Evolutionary conservation across 371 early-diverging fungal species (phyloP).

Genomic region (Mucor irregularis): DNA sequence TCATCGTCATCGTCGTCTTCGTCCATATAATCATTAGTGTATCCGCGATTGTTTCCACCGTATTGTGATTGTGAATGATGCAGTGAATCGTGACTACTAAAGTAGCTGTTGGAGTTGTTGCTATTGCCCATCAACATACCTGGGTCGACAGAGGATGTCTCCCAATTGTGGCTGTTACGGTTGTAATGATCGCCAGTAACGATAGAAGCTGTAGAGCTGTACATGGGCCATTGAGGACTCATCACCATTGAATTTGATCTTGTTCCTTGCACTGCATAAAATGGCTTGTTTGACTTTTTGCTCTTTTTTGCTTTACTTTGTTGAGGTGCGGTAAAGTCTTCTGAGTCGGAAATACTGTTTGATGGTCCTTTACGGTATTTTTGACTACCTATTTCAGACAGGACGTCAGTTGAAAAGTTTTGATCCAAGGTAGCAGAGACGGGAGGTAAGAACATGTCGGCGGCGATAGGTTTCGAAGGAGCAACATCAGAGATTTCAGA

Average conservation of each 20-base stretch:
- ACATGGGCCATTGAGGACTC: slow-evolving; percentile 12
- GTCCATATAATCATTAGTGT: slow-evolving; percentile 8
- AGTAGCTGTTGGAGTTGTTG: background rate
- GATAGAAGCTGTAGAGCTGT: slow-evolving; percentile 10
- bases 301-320: background rate
- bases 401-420: background rate
- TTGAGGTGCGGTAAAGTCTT: background rate
- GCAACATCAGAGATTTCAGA: slow-evolving; percentile 22
- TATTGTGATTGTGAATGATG: background rate
- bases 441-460: background rate
- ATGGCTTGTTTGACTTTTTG: background rate
- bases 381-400: too few species aligned
- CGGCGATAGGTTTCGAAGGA: slow-evolving; percentile 2
- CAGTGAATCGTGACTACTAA: slow-evolving; percentile 6
- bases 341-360: background rate
- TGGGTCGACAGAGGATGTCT: slow-evolving; percentile 27
- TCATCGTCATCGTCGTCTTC: slow-evolving; percentile 22
- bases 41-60: background rate
- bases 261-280: slow-evolving; percentile 9
- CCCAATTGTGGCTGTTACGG: slow-evolving; percentile 9
- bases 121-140: slow-evolving; percentile 13
- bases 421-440: slow-evolving; percentile 3
- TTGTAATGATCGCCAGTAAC: slow-evolving; percentile 6
- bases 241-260: background rate
- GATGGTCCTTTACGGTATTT: too few species aligned